Base-by-base conservation (phyloP, 2,329 filamentous ascomycete species). In the Aspergillus luchuensis region DNA sequence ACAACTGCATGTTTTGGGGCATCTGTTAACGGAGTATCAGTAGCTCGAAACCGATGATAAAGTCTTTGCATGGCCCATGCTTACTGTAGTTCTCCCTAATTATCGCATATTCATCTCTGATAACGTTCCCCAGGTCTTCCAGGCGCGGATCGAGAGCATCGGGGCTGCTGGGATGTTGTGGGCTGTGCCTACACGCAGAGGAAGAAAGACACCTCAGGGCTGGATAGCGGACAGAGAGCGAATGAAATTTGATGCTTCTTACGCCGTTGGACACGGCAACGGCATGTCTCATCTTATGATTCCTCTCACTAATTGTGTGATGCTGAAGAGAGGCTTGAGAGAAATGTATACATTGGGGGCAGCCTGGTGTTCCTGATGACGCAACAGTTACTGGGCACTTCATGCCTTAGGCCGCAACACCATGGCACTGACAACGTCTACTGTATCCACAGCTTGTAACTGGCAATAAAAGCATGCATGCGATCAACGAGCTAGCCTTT, bases 101-200 rank as follows among this genome's bases (percentile, higher is more conserved):
- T 6, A 79, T 77, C 5, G 87, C 86, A 72, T 85, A 90, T 66
- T 89, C 84, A 72, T 89, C 85, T 65, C 82, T 77, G 65, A 89
- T 86, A 0, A 80, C 72, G 41, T 78, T 79, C 23, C 83, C 85
- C 45, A 85, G 69, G 53, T 82, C 76, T 57, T 80, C 78, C 38
- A 85, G 71, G 54, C 81, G 82, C 17, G 82, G 81, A 65, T 85
- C 83, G 57, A 78, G 70, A 60, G 60, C 59, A 15, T 61, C 41
- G 36, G 53, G 28, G 23, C 38, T 23, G 33, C 45, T 53, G 23
- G 49, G 45, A 48, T 51, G 51, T 41, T 50, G 57, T 52, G 66
- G 57, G 33, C 57, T 61, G 45, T 43, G 49, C 39, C 49, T 69
- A 39, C 38, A 53, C 13, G 65, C 47, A 19, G 64, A 66, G 2